Evolutionary conservation across 371 early-diverging fungal genomes (phyloP).

Genomic region (Mucor mucedo): DNA sequence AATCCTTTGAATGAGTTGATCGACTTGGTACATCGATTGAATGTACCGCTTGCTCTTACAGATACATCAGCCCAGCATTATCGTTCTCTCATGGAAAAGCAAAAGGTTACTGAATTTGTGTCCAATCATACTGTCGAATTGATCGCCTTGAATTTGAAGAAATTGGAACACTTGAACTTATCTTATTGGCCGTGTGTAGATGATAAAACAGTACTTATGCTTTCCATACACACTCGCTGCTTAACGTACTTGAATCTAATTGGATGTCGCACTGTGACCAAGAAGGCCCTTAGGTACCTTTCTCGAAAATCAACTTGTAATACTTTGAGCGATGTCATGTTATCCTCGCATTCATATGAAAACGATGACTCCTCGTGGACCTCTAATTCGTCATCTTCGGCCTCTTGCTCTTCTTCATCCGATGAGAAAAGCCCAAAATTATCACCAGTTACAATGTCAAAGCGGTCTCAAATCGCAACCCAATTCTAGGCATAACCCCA

Average conservation of each 20-base stretch:
- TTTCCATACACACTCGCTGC: conserved; percentile 24
- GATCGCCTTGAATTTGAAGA: conserved; percentile 20
- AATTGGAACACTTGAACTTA: conserved; percentile 29
- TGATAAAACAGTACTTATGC: conserved; percentile 22
- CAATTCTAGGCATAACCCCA: too few species aligned
- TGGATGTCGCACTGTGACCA: conserved; percentile 33
- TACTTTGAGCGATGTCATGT: conserved; percentile 29
- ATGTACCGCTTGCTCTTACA: conserved; percentile 24
- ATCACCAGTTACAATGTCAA: background rate
- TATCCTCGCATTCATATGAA: conserved; percentile 17
- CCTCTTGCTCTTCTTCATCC: conserved; percentile 5
- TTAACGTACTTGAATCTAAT: conserved; percentile 27
- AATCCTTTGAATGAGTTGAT: conserved; percentile 30
- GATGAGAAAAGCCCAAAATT: conserved; percentile 1
- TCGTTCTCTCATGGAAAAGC: conserved; percentile 11
- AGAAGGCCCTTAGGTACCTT: conserved; percentile 25
- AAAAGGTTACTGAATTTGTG: conserved; percentile 19
- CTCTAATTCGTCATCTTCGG: conserved; percentile 8
- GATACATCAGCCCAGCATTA: conserved; percentile 21
- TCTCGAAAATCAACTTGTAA: conserved; percentile 30
- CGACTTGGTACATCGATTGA: conserved; percentile 21
- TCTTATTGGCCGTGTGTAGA: conserved; percentile 34
- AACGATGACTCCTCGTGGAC: conserved; percentile 7
- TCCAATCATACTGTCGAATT: conserved; percentile 25
- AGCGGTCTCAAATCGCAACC: background rate